phyloP scores from a whole-genome alignment of 352 stramenopile species.

The Phytophthora megakarya region DNA sequence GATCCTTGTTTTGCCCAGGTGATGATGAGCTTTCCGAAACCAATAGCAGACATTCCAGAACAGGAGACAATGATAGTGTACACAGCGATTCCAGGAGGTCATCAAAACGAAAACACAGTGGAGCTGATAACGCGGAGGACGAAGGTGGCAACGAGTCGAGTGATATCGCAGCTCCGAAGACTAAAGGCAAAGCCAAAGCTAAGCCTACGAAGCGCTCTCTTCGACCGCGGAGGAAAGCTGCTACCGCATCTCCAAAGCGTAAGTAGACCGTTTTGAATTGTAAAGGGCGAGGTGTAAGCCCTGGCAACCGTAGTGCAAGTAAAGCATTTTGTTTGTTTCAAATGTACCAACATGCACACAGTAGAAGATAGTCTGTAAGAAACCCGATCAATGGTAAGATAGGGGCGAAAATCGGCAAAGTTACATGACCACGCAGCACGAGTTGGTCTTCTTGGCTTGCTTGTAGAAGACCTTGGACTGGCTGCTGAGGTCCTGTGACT shows the following conservation, averaged over 20 bases:
- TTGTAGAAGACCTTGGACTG: slow-evolving; percentile 99
- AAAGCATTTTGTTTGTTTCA: slow-evolving; percentile 44
- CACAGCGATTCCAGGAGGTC: slow-evolving; percentile 29
- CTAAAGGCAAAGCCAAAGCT: slow-evolving; percentile 24
- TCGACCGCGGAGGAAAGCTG: slow-evolving; percentile 55
- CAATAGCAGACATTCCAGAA: slow-evolving; percentile 34
- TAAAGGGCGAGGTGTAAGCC: slow-evolving; percentile 2
- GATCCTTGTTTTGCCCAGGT: slow-evolving; percentile 12
- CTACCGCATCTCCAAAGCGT: slow-evolving; percentile 47
- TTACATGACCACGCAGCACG: slow-evolving; percentile 96
- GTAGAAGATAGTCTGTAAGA: slow-evolving; percentile 30
- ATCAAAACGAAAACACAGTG: slow-evolving; percentile 29
- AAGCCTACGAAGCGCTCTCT: slow-evolving; percentile 51
- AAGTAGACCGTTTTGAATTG: slow-evolving; percentile 34
- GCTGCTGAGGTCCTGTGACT: slow-evolving; percentile 97
- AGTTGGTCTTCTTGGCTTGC: slow-evolving; percentile 99
- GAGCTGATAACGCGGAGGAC: slow-evolving; percentile 39
- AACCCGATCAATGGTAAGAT: slow-evolving; percentile 24
- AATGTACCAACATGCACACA: slow-evolving; percentile 50
- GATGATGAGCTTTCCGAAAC: slow-evolving; percentile 34
- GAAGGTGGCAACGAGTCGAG: slow-evolving; percentile 62
- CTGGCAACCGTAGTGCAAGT: slow-evolving; percentile 32
- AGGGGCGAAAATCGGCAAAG: slow-evolving; percentile 17
- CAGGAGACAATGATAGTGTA: slow-evolving; percentile 32
- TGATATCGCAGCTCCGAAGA: slow-evolving; percentile 34